Base-by-base conservation (phyloP, 2,329 filamentous ascomycete genomes). In the Lecanosticta acicola region DNA sequence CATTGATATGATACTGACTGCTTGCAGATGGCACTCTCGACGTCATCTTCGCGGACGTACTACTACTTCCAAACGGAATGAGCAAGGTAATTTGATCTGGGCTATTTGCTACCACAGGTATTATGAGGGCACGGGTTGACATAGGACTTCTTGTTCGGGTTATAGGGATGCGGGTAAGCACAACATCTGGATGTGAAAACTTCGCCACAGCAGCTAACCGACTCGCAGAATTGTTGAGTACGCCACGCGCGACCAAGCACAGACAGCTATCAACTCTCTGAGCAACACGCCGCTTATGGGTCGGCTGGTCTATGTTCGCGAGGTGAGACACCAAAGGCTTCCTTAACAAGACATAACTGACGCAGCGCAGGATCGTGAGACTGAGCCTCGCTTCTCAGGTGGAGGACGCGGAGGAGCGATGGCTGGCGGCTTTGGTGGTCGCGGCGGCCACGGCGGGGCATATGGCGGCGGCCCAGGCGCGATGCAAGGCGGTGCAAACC, bases 61-160 rank as follows among this genome's bases (percentile, higher is more conserved):
- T 98, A 74, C 80, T 95, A 73, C 89, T 98, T 84, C 93, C 93
- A 68, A 98, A 98, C 81, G 93, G 93, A 90, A 98, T 98, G 93
- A 97, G 91, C 87, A 98, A 98, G 91, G 91, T 97, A 90, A 88
- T 44, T 45, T 33, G 39, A 37, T 79, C 90, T 85, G 85, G 83
- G 80, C 83, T 85, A 84, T 81, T 87, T 87, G 86, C 83, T 76
- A 76, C 74, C 68, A 73, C 39, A 35, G 41, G 47, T 32, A 37
- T 68, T 85, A 7, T 87, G 81, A 82, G 85, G 88, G 87, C 80
- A 83, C 87, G 93, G 87, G 89, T 94, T 96, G 90, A 95, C 91
- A 90, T 85, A 83, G 87, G 89, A 87, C 84, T 84, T 65, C 58
- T 79, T 87, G 84, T 87, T 84, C 84, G 81, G 74, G 78, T 84